Conservation (phyloP, 805 yeast species). For the Hanseniaspora valbyensis region DNA sequence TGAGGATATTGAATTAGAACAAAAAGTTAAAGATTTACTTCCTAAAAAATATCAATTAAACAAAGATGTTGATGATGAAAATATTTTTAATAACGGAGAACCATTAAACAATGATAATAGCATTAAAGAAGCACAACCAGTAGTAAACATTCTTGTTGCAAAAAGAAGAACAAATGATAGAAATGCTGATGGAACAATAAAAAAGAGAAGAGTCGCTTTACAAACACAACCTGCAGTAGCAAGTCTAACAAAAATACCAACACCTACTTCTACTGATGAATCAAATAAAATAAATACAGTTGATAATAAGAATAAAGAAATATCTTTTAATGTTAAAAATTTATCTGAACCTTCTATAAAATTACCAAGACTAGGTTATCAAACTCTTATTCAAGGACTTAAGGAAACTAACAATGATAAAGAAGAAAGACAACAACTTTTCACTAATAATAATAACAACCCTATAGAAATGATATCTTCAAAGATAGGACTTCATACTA, state of each 20-base stretch:
- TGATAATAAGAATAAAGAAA: background rate
- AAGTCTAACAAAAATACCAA: no score
- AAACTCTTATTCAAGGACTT: slow-evolving; percentile 51
- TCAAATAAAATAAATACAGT: background rate
- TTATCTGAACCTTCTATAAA: slow-evolving; percentile 32
- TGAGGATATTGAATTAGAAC: slow-evolving; percentile 6
- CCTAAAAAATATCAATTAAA: background rate
- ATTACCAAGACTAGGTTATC: slow-evolving; percentile 55
- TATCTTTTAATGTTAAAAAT: background rate
- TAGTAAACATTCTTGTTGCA: slow-evolving; percentile 24
- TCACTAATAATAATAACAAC: slow-evolving; percentile 39
- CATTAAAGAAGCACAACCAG: slow-evolving; percentile 12
- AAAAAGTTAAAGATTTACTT: background rate
- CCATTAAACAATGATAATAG: slow-evolving; percentile 10
- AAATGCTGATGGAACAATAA: slow-evolving; percentile 56
- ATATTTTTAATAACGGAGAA: no score
- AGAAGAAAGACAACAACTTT: slow-evolving; percentile 32
- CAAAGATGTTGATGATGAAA: slow-evolving; percentile 17
- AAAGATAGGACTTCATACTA: slow-evolving; percentile 29
- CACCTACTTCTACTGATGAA: background rate
- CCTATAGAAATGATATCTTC: slow-evolving; percentile 27
- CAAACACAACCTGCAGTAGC: slow-evolving; percentile 38
- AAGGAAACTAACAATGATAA: slow-evolving; percentile 29
- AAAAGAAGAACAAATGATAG: slow-evolving; percentile 26
- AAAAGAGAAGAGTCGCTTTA: slow-evolving; percentile 65